Percentiles rank a stretch among this genome's conserved stretches.
phyloP scores from a whole-genome alignment of 2,329 filamentous ascomycete species.

The Annulohypoxylon truncatum region DNA sequence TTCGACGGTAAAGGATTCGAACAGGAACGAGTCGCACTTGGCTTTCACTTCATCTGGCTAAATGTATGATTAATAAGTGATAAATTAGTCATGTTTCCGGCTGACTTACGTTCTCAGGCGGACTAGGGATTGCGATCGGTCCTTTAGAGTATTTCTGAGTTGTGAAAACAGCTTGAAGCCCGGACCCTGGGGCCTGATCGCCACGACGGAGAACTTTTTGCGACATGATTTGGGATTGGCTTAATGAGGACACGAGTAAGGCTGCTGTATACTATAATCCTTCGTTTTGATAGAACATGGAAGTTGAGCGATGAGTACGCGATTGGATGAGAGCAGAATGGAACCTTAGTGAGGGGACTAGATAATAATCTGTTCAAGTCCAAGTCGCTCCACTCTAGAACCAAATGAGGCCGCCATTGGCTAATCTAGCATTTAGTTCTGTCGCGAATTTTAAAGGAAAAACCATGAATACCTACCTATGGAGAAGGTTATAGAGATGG shows the following conservation, averaged over 20 bases:
- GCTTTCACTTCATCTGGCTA: constrained; percentile 44
- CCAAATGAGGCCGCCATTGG: neutral
- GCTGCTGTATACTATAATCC: neutral
- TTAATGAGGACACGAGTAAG: neutral
- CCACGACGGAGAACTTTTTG: constrained; percentile 39
- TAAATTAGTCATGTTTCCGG: neutral
- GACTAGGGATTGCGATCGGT: constrained; percentile 34
- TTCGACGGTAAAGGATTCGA: constrained; percentile 68
- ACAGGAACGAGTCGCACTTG: constrained; percentile 57
- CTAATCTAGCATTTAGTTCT: neutral
- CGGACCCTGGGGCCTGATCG: constrained; percentile 36
- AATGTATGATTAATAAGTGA: neutral
- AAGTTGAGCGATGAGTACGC: neutral
- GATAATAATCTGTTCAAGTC: too few species aligned
- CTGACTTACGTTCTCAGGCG: constrained; percentile 42
- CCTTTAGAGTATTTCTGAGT: constrained; percentile 22
- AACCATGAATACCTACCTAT: neutral
- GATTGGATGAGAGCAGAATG: neutral
- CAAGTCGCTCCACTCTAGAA: constrained; percentile 10
- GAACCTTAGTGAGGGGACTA: neutral
- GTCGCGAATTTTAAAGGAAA: neutral
- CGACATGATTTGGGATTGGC: constrained; percentile 23
- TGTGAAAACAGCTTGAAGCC: constrained; percentile 42
- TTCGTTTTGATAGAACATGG: neutral
- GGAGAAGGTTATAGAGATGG: neutral